These are phyloP conservation scores for Phytophthora quininea DNA, from an alignment of 352 stramenopile genomes.

Conservation along the genomic window DNA sequence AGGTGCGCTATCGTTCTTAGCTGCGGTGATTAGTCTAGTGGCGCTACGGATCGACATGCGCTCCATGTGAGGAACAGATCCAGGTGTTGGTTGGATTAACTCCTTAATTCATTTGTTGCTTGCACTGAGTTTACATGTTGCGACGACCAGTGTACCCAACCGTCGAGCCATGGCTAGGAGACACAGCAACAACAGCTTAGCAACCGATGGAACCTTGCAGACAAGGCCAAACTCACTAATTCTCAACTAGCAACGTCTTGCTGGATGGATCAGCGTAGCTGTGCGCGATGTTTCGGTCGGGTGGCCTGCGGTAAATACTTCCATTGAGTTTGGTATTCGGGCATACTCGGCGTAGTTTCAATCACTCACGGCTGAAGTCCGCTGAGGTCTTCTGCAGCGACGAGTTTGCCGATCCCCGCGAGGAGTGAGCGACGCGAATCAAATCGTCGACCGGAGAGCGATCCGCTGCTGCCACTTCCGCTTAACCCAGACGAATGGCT, in stretches of 20 bases:
- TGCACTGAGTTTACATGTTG: slow-evolving; percentile 30
- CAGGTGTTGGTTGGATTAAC: background rate
- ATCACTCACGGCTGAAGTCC: slow-evolving; percentile 46
- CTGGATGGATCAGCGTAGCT: slow-evolving; percentile 57
- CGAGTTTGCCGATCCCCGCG: slow-evolving; percentile 72
- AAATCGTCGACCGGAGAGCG: slow-evolving; percentile 47
- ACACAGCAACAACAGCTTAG: background rate
- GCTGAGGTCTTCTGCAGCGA: slow-evolving; percentile 59
- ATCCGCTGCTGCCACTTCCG: slow-evolving; percentile 36
- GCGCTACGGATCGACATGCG: slow-evolving; percentile 80
- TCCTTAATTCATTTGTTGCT: background rate
- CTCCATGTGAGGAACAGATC: slow-evolving; percentile 54
- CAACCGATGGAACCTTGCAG: too few species aligned
- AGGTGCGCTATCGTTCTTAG: slow-evolving; percentile 66
- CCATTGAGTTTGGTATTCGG: background rate
- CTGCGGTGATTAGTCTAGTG: slow-evolving; percentile 57
- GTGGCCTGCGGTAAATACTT: slow-evolving; percentile 29
- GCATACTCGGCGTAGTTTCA: background rate
- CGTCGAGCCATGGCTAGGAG: slow-evolving; percentile 38
- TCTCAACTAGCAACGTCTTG: slow-evolving; percentile 71
- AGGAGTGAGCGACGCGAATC: slow-evolving; percentile 71
- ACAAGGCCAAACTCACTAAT: slow-evolving; percentile 57
- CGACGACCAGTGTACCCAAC: slow-evolving; percentile 55
- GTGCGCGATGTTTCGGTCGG: slow-evolving; percentile 54
- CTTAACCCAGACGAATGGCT: slow-evolving; percentile 16